Evolutionary conservation across 106 monocot genomes (phyloP), one percentile per base, ranked within the genome.

Genomic region (Apostasia ramifera): DNA sequence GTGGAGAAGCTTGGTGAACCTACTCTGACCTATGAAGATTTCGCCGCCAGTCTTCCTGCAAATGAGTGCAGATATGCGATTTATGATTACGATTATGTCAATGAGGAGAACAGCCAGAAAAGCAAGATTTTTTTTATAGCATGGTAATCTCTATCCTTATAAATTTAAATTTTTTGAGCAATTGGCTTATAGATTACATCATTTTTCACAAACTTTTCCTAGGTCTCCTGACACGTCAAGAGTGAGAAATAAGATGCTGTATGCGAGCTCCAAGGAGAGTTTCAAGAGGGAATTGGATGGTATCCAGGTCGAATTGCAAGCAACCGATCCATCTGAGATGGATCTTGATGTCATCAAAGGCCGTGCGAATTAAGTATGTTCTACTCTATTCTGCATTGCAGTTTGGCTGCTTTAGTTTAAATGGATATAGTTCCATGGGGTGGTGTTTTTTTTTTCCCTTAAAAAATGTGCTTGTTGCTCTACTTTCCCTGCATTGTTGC

Each of bases 51-150:
- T 42, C 72, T 72, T 40, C 51, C 72, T 61, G 72, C 49, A 3
- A 51, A 61, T 40, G 72, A 72, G 53, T 72, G 72, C 40, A 15
- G 72, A 53, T 72, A 72, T 4, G 62, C 72, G 1, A 52, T 72
- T 10, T 72, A 52, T 61, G 86, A 86, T 70, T 86, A 79, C 54
- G 68, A 68, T 5, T 68, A 53, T 42, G 43, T 68, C 15, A 68
- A 52, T 12, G 68, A 52, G 41, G 68, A 68, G 54, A 68, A 68
- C 37, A 53, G 53, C 55, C 68, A 44, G 2, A 68, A 68, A 15
- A 68, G 68, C 68, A 68, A 44, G 42, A 68, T 68, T 5, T 68
- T 68, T 54, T 68, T 68, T 53, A 68, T 68, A 40, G 67, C 67
- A 40, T 68, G 67, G 67, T 68, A 54, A 41, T 26, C 13, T 5